Evolutionary conservation across 202 grass and related monocot species (phyloP), one percentile per base, ranked within the genome.

Genomic region (Panicum hallii): DNA sequence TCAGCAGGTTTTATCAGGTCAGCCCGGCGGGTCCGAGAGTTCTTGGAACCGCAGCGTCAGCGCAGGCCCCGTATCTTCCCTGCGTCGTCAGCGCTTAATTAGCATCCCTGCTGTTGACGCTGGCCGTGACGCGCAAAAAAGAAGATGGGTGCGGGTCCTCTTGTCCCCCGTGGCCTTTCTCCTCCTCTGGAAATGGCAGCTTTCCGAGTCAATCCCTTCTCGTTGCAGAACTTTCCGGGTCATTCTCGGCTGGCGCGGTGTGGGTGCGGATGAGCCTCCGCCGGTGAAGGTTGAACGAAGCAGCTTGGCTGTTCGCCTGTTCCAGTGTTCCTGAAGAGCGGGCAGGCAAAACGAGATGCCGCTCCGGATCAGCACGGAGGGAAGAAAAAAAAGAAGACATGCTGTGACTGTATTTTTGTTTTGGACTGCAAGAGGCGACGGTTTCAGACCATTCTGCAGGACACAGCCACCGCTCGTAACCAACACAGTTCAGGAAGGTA

Each of bases 61-160:
- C 9, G 22, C 19, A 23, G 32, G 11, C 28, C n/a, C 14, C 4
- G 13, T 8, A 30, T 50, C 3, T 53, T 23, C 63, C 50, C 20
- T 86, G 56, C 76, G 16, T 63, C 72, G 48, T 74, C 84, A 66
- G 76, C 75, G 83, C 44, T 72, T 53, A 50, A 63, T 1, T 62
- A 16, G 75, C 67, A 45, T 11, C 46, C 66, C 48, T 11, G 56
- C 12, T n/a, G 84, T 54, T 73, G 76, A 73, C 84, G 66, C 41
- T 34, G 17, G 75, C 46, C 50, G 70, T 75, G 81, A 75, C 72
- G 62, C 63, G 77, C 16, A 11, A 12, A n/a, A 20, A 4, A 58
- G 55, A 58, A 23, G 20, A 54, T 1, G 9, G 55, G 20, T 58
- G 20, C 55, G 55, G 20, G 55, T 11, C 55, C 12, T 36, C 28